phyloP scores from a whole-genome alignment of 2,329 filamentous ascomycete genomes.

The Cryphonectria japonica region DNA sequence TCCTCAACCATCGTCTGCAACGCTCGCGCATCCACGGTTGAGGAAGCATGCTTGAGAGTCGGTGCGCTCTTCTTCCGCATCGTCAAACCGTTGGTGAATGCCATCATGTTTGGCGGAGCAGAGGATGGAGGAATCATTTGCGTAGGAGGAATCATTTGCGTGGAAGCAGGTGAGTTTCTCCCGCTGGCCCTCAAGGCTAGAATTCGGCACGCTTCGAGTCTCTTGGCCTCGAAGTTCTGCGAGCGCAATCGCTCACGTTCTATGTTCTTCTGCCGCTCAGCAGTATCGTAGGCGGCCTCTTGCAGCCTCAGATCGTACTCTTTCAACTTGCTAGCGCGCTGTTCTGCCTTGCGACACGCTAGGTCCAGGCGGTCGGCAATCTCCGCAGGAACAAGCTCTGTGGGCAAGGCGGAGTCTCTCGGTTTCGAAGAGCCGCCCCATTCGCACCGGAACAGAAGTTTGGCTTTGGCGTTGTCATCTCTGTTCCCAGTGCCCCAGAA shows the following conservation, averaged over 20 bases:
- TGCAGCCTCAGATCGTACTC: slow-evolving; percentile 47
- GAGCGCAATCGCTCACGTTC: slow-evolving; percentile 54
- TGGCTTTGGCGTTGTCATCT: slow-evolving; percentile 44
- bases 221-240: slow-evolving; percentile 52
- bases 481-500: slow-evolving; percentile 62
- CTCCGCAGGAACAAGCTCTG: slow-evolving; percentile 43
- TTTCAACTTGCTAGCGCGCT: slow-evolving; percentile 44
- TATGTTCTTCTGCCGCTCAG: slow-evolving; percentile 46
- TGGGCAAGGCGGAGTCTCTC: slow-evolving; percentile 34
- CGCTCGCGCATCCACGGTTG: slow-evolving; percentile 19
- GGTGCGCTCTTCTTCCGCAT: slow-evolving; percentile 18
- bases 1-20: slow-evolving; percentile 27
- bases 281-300: slow-evolving; percentile 50
- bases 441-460: slow-evolving; percentile 56
- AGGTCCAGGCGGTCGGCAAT: slow-evolving; percentile 53
- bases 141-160: slow-evolving; percentile 6
- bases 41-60: slow-evolving; percentile 25
- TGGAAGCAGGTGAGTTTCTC: slow-evolving; percentile 21
- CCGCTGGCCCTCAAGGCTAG: slow-evolving; percentile 36
- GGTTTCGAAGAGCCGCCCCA: slow-evolving; percentile 58
- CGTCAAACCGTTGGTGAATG: slow-evolving; percentile 5
- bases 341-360: slow-evolving; percentile 51
- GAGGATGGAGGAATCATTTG: slow-evolving; percentile 17
- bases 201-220: slow-evolving; percentile 50
- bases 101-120: slow-evolving; percentile 26